Evolutionary conservation across 2,329 filamentous ascomycete species (phyloP).

Genomic region (Fusarium siculi): DNA sequence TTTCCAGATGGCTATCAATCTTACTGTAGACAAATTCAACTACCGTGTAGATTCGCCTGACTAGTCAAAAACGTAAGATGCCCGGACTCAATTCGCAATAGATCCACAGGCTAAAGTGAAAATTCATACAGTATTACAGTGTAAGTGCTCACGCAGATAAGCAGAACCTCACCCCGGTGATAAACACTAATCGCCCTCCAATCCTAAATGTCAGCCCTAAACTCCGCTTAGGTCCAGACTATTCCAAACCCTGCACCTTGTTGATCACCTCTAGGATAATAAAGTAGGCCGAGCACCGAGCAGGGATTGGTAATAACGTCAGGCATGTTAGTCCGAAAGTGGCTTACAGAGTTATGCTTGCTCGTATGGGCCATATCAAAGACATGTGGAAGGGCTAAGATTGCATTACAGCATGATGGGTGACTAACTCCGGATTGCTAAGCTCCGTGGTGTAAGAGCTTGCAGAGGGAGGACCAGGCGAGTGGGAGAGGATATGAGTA

Average conservation of each 20-base stretch:
- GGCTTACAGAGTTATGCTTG: slow-evolving; percentile 5
- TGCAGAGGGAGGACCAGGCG: neutral
- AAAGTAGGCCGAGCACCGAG: slow-evolving; percentile 22
- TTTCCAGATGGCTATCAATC: neutral
- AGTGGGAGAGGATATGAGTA: slow-evolving; percentile 7
- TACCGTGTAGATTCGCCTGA: neutral
- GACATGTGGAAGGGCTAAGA: slow-evolving; percentile 1
- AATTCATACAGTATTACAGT: neutral
- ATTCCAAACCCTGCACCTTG: neutral
- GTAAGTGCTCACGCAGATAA: neutral
- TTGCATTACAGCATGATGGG: neutral
- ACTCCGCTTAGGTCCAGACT: slow-evolving; percentile 34
- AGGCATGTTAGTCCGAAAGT: slow-evolving; percentile 31
- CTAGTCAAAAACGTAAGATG: neutral
- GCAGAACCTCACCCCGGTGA: slow-evolving; percentile 18
- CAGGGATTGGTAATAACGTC: slow-evolving; percentile 40
- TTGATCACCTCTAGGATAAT: neutral
- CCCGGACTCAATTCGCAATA: neutral
- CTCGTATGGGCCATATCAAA: neutral
- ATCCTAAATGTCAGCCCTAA: slow-evolving; percentile 38
- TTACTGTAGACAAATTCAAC: neutral
- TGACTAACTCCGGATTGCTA: slow-evolving; percentile 22
- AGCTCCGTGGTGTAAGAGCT: slow-evolving; percentile 10
- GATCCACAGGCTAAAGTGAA: neutral
- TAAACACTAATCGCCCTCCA: slow-evolving; percentile 37